Conservation (phyloP, 164 flowering plant genomes). For the Dillenia suffruticosa region DNA sequence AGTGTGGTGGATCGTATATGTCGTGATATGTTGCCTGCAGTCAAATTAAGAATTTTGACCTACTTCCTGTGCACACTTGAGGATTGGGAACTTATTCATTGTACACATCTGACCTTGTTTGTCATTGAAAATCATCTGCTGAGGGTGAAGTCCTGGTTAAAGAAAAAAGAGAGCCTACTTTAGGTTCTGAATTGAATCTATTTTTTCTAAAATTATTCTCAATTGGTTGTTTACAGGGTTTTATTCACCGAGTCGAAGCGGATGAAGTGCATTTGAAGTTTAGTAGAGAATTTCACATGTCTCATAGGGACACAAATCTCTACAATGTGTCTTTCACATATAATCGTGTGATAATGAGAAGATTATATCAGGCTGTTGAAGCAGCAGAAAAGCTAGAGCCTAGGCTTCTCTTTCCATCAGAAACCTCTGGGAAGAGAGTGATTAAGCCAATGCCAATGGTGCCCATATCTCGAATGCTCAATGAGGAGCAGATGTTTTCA, state of each 20-base stretch:
- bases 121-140: too few species aligned
- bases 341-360: slow-evolving; percentile 62
- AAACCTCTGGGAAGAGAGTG: slow-evolving; percentile 23
- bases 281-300: slow-evolving; percentile 40
- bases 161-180: too few species aligned
- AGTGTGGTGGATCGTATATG: too few species aligned
- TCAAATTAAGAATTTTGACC: too few species aligned
- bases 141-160: too few species aligned
- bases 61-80: too few species aligned
- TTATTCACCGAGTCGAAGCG: slow-evolving; percentile 77
- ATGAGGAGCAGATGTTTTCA: slow-evolving; percentile 73
- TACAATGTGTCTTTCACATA: slow-evolving; percentile 63
- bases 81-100: too few species aligned
- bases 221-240: slow-evolving; percentile 45
- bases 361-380: slow-evolving; percentile 60
- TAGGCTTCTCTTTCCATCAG: slow-evolving; percentile 67
- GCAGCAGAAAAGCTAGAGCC: slow-evolving; percentile 38
- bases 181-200: too few species aligned
- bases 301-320: slow-evolving; percentile 29
- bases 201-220: too few species aligned
- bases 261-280: slow-evolving; percentile 70
- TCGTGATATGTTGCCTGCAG: too few species aligned
- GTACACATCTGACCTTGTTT: too few species aligned
- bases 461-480: slow-evolving; percentile 50
- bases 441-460: slow-evolving; percentile 32